These are phyloP conservation scores for Fraxinus angustifolia DNA, from an alignment of 305 asterid species.

Conservation along the genomic window DNA sequence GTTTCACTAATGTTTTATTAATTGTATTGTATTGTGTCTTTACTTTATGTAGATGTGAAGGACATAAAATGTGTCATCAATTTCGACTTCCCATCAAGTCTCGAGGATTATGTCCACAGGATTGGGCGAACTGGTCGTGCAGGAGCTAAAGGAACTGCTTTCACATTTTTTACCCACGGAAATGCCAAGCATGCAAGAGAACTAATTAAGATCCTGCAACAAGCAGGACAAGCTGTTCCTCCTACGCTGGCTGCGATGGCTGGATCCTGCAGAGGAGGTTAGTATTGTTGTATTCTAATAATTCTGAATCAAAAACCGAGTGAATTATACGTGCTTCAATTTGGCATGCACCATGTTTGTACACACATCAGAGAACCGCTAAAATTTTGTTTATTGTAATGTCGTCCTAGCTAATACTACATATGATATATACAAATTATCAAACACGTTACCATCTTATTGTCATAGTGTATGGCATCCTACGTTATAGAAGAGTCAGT, in stretches of 20 bases:
- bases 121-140: conserved; percentile 98
- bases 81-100: conserved; percentile 79
- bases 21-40: background rate
- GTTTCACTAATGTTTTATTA: background rate
- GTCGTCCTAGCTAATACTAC: background rate
- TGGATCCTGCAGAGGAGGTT: conserved; percentile 59
- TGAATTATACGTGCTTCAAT: background rate
- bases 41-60: conserved; percentile 70
- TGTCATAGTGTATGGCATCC: background rate
- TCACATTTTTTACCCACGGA: conserved; percentile 72
- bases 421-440: background rate
- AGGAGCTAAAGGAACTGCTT: conserved; percentile 80
- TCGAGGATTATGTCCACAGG: conserved; percentile 96
- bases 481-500: background rate
- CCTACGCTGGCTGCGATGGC: conserved; percentile 70
- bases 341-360: background rate
- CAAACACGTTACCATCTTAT: background rate
- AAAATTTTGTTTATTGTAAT: background rate
- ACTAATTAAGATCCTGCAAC: conserved; percentile 73
- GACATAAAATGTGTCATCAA: conserved; percentile 89
- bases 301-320: background rate
- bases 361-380: background rate
- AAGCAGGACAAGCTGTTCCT: conserved; percentile 78
- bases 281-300: conserved; percentile 2
- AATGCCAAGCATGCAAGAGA: conserved; percentile 67